Percentiles rank a stretch among this genome's conserved stretches.
Conservation (phyloP, 352 stramenopile genomes). For the Pythium biforme region DNA sequence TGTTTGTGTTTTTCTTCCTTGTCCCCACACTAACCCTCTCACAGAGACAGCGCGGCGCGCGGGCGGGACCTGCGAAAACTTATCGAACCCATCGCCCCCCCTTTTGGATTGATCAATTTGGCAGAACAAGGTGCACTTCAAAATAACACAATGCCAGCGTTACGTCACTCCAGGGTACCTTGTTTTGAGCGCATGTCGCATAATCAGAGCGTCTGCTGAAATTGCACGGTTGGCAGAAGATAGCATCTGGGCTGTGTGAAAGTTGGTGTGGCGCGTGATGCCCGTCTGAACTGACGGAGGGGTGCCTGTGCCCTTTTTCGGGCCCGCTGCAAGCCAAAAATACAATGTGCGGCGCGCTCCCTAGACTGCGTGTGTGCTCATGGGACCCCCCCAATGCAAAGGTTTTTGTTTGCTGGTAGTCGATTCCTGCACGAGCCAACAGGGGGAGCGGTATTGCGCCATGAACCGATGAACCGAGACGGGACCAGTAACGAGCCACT, state of each 20-base stretch:
- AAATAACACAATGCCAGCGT: not conserved
- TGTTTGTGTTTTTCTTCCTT: constrained; percentile 35
- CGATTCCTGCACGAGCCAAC: too few relatives aligned
- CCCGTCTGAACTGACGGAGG: constrained; percentile 17
- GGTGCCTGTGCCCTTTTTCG: not conserved
- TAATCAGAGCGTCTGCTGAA: not conserved
- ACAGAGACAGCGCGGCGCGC: constrained; percentile 32
- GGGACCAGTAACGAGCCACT: too few relatives aligned
- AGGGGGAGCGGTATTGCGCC: too few relatives aligned
- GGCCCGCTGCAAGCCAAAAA: constrained; percentile 5
- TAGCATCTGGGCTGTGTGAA: constrained; percentile 27
- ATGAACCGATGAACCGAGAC: too few relatives aligned
- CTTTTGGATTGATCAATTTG: not conserved
- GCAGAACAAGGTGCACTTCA: constrained; percentile 21
- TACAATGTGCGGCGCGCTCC: not conserved
- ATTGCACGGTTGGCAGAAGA: constrained; percentile 13
- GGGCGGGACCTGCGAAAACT: constrained; percentile 21
- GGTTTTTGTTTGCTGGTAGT: too few relatives aligned
- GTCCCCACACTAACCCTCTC: constrained; percentile 29
- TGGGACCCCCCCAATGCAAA: too few relatives aligned
- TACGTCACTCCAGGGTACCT: not conserved
- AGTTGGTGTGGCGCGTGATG: constrained; percentile 23
- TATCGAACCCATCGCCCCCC: constrained; percentile 23
- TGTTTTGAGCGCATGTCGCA: not conserved
- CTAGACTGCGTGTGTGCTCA: too few relatives aligned